Percentiles rank a stretch among this genome's conserved stretches.
Evolutionary conservation across 2,329 filamentous ascomycete genomes (phyloP).

Genomic region (Xylariaceae sp.): DNA sequence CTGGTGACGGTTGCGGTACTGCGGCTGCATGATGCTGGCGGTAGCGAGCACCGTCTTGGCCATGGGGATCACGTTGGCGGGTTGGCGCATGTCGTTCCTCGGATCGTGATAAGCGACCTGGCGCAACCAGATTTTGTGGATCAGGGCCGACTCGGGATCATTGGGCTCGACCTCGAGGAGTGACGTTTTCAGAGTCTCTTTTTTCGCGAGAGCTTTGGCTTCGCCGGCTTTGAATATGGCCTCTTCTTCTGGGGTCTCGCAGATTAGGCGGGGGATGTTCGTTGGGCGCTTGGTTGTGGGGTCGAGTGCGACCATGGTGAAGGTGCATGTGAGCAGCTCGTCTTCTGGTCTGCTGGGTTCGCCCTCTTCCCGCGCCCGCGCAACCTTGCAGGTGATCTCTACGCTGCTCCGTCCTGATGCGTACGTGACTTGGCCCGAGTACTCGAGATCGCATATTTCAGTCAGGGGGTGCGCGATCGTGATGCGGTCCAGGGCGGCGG

Average conservation of each 20-base stretch:
- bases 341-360: conserved; percentile 44
- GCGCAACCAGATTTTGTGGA: conserved; percentile 68
- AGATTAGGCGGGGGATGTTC: conserved; percentile 50
- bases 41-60: conserved; percentile 55
- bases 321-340: conserved; percentile 47
- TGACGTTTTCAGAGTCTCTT: conserved; percentile 55
- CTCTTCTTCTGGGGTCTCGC: conserved; percentile 60
- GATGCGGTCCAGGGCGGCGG: conserved; percentile 46
- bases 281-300: conserved; percentile 62
- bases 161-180: conserved; percentile 64
- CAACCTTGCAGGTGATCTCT: conserved; percentile 69
- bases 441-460: conserved; percentile 72
- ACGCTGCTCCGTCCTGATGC: conserved; percentile 68
- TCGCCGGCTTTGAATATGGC: conserved; percentile 59
- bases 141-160: conserved; percentile 64
- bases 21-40: conserved; percentile 70
- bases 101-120: conserved; percentile 56
- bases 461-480: conserved; percentile 63
- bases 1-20: conserved; percentile 49
- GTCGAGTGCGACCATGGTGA: conserved; percentile 73
- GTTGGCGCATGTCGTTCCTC: conserved; percentile 30
- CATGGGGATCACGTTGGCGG: conserved; percentile 46
- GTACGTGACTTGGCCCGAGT: conserved; percentile 59
- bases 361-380: conserved; percentile 58
- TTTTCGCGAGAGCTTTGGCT: conserved; percentile 54